phyloP scores from a whole-genome alignment of 1,139 yeast genomes.

The Yamadazyma friedrichii region DNA sequence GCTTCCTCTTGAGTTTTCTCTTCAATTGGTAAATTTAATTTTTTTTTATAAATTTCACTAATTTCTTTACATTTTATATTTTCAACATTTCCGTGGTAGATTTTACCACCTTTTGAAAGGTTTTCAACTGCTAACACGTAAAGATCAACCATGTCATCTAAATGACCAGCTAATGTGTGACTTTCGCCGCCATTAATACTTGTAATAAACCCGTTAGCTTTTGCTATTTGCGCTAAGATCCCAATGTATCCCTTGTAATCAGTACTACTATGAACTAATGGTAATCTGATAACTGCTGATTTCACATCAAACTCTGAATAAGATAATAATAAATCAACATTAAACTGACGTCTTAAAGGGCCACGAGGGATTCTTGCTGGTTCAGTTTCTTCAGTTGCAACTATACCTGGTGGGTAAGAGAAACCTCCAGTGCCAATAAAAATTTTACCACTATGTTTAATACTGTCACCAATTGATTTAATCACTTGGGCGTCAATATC shows the following conservation, averaged over 20 bases:
- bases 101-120: constrained; percentile 20
- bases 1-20: background rate
- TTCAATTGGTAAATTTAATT: constrained; percentile 4
- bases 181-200: constrained; percentile 22
- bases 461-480: constrained; percentile 19
- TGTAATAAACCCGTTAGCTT: constrained; percentile 14
- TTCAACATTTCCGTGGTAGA: constrained; percentile 23
- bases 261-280: constrained; percentile 25
- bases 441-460: constrained; percentile 20
- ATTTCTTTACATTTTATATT: constrained; percentile 19
- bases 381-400: constrained; percentile 1
- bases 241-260: constrained; percentile 19
- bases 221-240: constrained; percentile 12
- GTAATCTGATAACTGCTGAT: constrained; percentile 20
- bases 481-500: constrained; percentile 19
- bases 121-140: constrained; percentile 21
- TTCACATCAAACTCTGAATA: constrained; percentile 20
- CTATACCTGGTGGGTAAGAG: background rate
- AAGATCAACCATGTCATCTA: constrained; percentile 25
- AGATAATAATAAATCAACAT: constrained; percentile 7
- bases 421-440: constrained; percentile 19
- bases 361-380: constrained; percentile 1
- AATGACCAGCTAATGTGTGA: constrained; percentile 27
- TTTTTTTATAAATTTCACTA: constrained; percentile 13
- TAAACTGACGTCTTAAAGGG: background rate